Percentiles rank a stretch among this genome's conserved stretches.
Evolutionary conservation across 2,329 filamentous ascomycete genomes (phyloP).

Genomic region (Verticillium albo-atrum): DNA sequence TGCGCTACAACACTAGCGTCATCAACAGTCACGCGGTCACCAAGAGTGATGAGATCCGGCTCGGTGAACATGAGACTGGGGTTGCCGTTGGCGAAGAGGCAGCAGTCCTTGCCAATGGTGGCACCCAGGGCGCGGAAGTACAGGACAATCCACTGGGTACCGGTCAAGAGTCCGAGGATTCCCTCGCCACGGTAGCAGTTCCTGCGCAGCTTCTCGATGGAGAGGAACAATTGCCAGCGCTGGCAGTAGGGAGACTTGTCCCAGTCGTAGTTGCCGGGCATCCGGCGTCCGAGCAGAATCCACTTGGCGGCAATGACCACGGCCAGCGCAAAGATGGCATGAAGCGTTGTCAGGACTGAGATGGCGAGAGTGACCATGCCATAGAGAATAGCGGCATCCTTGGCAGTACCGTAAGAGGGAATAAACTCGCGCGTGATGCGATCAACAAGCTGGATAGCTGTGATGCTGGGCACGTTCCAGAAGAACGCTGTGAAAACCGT

Average conservation of each 20-base stretch:
- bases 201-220: conserved; percentile 44
- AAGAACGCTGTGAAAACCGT: conserved; percentile 41
- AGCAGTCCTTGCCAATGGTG: conserved; percentile 48
- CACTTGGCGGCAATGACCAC: conserved; percentile 46
- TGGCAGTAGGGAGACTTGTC: conserved; percentile 53
- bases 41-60: conserved; percentile 49
- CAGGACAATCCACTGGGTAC: conserved; percentile 44
- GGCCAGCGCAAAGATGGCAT: conserved; percentile 36
- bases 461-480: conserved; percentile 46
- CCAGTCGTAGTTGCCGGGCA: conserved; percentile 52
- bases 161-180: conserved; percentile 47
- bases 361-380: conserved; percentile 33
- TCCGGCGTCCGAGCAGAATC: conserved; percentile 43
- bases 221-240: conserved; percentile 51
- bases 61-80: conserved; percentile 53
- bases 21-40: conserved; percentile 48
- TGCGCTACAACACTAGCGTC: conserved; percentile 53
- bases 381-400: conserved; percentile 32
- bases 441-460: conserved; percentile 41
- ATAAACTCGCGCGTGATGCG: conserved; percentile 19
- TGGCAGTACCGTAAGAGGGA: conserved; percentile 17
- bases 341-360: conserved; percentile 34
- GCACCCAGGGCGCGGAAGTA: conserved; percentile 53
- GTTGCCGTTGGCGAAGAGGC: conserved; percentile 47
- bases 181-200: conserved; percentile 46